A percentile compares a stretch with the other conserved stretches of the same genome.
Conservation (phyloP, 805 yeast genomes). For the Saitoella complicata region DNA sequence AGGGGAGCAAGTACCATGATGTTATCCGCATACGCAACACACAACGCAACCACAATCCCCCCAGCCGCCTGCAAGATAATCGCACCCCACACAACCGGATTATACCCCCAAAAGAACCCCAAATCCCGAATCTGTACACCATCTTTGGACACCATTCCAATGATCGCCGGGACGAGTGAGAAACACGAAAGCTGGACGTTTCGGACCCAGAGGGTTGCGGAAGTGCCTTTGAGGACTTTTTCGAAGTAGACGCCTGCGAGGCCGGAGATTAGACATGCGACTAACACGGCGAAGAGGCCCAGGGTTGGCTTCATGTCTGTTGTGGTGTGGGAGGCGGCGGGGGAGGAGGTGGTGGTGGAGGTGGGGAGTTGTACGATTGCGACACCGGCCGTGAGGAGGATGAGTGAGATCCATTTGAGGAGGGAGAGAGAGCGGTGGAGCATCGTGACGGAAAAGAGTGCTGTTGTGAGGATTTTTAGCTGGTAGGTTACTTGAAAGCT, state of each 20-base stretch:
- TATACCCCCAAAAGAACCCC: slow-evolving; percentile 28
- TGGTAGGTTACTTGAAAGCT: slow-evolving; percentile 30
- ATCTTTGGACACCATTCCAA: slow-evolving; percentile 24
- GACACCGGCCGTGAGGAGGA: slow-evolving; percentile 24
- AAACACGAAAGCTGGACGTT: slow-evolving; percentile 26
- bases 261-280: slow-evolving; percentile 25
- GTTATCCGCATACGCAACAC: slow-evolving; percentile 29
- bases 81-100: slow-evolving; percentile 23
- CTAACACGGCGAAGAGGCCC: slow-evolving; percentile 23
- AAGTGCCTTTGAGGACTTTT: slow-evolving; percentile 25
- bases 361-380: slow-evolving; percentile 26
- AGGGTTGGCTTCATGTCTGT: slow-evolving; percentile 7
- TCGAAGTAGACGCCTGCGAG: slow-evolving; percentile 30
- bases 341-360: slow-evolving; percentile 13
- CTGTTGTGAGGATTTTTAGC: slow-evolving; percentile 28
- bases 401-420: slow-evolving; percentile 24
- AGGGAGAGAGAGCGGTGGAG: slow-evolving; percentile 20
- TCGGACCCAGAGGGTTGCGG: slow-evolving; percentile 24
- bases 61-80: slow-evolving; percentile 26
- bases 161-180: slow-evolving; percentile 25
- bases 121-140: slow-evolving; percentile 20
- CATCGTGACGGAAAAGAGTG: slow-evolving; percentile 26
- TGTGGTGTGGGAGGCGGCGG: slow-evolving; percentile 2
- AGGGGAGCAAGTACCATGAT: slow-evolving; percentile 28
- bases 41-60: slow-evolving; percentile 27